phyloP scores from a whole-genome alignment of 2,329 filamentous ascomycete genomes.

The Phialemonium atrogriseum region DNA sequence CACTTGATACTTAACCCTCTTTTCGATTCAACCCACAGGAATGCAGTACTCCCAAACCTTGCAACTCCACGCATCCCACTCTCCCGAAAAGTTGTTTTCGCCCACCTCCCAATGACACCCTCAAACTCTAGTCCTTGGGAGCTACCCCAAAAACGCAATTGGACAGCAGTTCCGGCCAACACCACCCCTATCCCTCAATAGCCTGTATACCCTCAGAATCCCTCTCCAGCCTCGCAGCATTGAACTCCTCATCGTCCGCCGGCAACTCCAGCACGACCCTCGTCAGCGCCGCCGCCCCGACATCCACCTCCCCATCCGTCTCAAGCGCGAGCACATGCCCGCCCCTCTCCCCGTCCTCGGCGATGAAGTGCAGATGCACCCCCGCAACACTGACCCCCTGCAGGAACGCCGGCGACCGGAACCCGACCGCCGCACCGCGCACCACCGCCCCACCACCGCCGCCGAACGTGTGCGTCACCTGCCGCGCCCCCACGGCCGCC shows the following conservation, averaged over 20 bases:
- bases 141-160: too few relatives aligned
- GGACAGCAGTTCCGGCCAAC: too few relatives aligned
- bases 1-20: too few relatives aligned
- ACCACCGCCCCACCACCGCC: conserved; percentile 4
- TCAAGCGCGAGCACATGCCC: conserved; percentile 23
- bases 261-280: conserved; percentile 23
- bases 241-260: conserved; percentile 22
- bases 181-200: conserved; percentile 19
- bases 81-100: too few relatives aligned
- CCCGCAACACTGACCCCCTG: conserved; percentile 25
- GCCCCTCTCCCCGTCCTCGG: conserved; percentile 18
- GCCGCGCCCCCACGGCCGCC: conserved; percentile 17
- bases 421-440: conserved; percentile 22
- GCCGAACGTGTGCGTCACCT: conserved; percentile 20
- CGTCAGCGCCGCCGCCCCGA: conserved; percentile 18
- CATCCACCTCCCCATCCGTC: conserved; percentile 21
- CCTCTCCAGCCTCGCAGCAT: conserved; percentile 17
- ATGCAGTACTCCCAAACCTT: too few relatives aligned
- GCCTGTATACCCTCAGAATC: conserved; percentile 20
- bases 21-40: too few relatives aligned
- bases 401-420: conserved; percentile 21
- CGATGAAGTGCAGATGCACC: conserved; percentile 26
- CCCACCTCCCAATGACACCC: too few relatives aligned
- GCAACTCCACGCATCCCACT: too few relatives aligned
- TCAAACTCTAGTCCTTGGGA: too few relatives aligned